Conservation (phyloP, 768 basidiomycete species). For the Fomitopsis serialis region DNA sequence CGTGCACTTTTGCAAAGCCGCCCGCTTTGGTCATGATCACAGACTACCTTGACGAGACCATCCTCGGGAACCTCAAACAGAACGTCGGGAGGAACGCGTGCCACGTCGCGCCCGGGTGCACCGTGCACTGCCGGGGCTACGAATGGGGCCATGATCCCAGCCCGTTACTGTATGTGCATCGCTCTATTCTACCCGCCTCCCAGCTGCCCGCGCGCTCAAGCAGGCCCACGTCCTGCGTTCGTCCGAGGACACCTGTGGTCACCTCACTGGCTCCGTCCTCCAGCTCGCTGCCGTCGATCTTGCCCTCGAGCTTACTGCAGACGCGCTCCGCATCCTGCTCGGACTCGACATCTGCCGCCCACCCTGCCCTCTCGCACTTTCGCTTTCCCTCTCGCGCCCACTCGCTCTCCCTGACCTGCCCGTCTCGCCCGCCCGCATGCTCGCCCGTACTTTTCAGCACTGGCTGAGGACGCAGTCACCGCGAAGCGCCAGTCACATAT, state of each 20-base stretch:
- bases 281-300: background rate
- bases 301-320: background rate
- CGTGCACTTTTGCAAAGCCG: constrained; percentile 37
- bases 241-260: background rate
- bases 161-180: constrained; percentile 40
- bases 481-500: too few species aligned
- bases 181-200: too few species aligned
- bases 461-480: too few species aligned
- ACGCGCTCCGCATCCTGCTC: background rate
- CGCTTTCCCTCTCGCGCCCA: too few species aligned
- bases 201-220: background rate
- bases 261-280: background rate
- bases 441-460: too few species aligned
- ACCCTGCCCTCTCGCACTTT: background rate
- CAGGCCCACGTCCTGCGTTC: constrained; percentile 1
- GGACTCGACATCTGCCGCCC: background rate
- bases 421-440: too few species aligned
- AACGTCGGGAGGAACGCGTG: constrained; percentile 50
- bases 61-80: constrained; percentile 47
- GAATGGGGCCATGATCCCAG: constrained; percentile 57
- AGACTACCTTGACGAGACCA: constrained; percentile 63
- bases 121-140: constrained; percentile 44
- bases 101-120: constrained; percentile 32
- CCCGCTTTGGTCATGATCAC: constrained; percentile 55
- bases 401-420: too few species aligned